Evolutionary conservation across 2,329 filamentous ascomycete genomes (phyloP).

Genomic region (Coleophoma crateriformis): DNA sequence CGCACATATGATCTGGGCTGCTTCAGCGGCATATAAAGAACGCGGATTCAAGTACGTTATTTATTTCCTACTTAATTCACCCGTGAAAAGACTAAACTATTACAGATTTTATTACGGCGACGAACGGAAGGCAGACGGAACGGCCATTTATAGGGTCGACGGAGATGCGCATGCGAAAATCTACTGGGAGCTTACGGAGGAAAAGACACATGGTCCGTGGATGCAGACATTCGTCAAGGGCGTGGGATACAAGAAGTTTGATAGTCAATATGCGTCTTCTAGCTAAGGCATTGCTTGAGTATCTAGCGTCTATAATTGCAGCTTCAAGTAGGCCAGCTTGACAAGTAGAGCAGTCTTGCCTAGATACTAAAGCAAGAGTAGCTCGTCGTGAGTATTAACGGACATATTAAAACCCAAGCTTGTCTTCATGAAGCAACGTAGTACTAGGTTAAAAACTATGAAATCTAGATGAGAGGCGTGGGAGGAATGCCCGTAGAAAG

Average conservation of each 20-base stretch:
- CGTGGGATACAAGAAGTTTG: constrained; percentile 31
- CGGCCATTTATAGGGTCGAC: constrained; percentile 23
- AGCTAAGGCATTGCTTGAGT: too few species aligned
- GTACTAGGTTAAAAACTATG: too few species aligned
- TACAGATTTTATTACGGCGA: constrained; percentile 44
- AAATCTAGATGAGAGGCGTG: too few species aligned
- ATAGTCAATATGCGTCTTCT: too few species aligned
- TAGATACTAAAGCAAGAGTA: too few species aligned
- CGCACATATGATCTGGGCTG: constrained; percentile 25
- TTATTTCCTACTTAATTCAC: not conserved
- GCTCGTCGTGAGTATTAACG: too few species aligned
- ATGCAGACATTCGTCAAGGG: constrained; percentile 36
- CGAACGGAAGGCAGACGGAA: constrained; percentile 38
- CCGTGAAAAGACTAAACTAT: not conserved
- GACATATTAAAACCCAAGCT: too few species aligned
- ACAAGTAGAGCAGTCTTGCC: too few species aligned
- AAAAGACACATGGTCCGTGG: constrained; percentile 36
- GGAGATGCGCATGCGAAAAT: constrained; percentile 34
- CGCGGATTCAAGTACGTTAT: constrained; percentile 29
- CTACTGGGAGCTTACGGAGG: constrained; percentile 32
- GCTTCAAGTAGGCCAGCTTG: too few species aligned
- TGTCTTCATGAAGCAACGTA: too few species aligned
- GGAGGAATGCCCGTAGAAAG: too few species aligned
- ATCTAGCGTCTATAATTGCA: too few species aligned
- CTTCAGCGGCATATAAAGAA: constrained; percentile 28